Base-by-base conservation (phyloP, 441 rosid genomes). In the Eruca vesicaria region DNA sequence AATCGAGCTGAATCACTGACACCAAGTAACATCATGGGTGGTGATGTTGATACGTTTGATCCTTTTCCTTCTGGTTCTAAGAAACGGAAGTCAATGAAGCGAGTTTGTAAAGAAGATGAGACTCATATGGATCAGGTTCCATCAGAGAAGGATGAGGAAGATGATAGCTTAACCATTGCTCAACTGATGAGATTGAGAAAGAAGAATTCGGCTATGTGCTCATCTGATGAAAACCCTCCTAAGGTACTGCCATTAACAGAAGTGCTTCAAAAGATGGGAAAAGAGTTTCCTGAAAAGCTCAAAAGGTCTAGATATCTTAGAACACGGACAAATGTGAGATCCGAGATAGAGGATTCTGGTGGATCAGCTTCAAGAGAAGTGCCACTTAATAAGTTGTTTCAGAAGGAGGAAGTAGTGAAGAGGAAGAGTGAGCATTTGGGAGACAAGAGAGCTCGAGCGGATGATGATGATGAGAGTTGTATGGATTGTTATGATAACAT, bases 211-310 rank as follows among this genome's bases (percentile, higher is more conserved):
- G 21, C 20, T 59, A 5, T 29, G 38, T 7, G 63, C 21, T 32
- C 38, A 59, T 15, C 36, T 58, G 19, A 58, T 58, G 64, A 29
- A 59, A 31, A 31, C 35, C 66, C 29, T 50, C 11, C 56, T 58
- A 28, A 28, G 57, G 56, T 36, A 10, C 48, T 78, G 62, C 28
- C 16, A 8, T 71, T 65, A 81, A 58, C 61, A 31, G 65, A 15
- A 16, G 53, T 68, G 56, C 50, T 23, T 72, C 20, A 28, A 14
- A 63, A 16, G 15, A 14, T 63, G 28, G 43, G 32, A 26, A 19
- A 8, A 12, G 52, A 31, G 63, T 35, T 63, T 63, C 70, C 43
- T 72, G 11, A 0, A 63, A 55, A 53, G 3, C 31, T 16, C 57
- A 72, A 9, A 72, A 23, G 41, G 43, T 52, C 29, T 50, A 71